Evolutionary conservation across 179 eudicot species (phyloP).

Genomic region (Actinidia arguta): DNA sequence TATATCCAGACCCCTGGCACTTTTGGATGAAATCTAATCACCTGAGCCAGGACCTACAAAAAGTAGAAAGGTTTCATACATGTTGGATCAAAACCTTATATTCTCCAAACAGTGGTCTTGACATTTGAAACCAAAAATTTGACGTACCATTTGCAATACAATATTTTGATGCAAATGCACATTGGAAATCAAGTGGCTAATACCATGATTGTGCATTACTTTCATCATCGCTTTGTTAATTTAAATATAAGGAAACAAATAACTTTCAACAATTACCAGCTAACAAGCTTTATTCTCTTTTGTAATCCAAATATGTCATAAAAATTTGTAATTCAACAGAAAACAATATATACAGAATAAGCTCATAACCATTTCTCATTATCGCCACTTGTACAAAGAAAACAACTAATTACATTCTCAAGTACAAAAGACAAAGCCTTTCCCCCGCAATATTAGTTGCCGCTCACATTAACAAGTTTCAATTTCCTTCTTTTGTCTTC

Average conservation of each 20-base stretch:
- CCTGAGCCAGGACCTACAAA: slow-evolving; percentile 74
- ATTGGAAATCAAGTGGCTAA: too few relatives aligned
- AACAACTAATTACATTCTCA: too few relatives aligned
- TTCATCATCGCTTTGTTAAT: neutral
- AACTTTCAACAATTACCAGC: neutral
- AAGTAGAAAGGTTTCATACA: neutral
- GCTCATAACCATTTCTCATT: neutral
- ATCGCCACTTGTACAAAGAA: too few relatives aligned
- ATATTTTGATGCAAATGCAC: too few relatives aligned
- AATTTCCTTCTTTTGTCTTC: neutral
- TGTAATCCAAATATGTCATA: too few relatives aligned
- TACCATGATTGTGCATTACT: too few relatives aligned
- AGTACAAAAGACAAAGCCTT: neutral
- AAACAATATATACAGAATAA: too few relatives aligned
- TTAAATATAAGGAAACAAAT: neutral
- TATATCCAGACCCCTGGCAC: slow-evolving; percentile 94
- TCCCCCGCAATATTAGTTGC: neutral
- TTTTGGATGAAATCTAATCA: slow-evolving; percentile 86
- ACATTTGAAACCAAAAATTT: neutral
- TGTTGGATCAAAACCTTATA: neutral
- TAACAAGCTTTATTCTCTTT: neutral
- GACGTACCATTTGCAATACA: too few relatives aligned
- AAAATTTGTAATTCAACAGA: neutral
- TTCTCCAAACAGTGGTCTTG: neutral
- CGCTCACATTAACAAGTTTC: neutral